A percentile compares a stretch with the other conserved stretches of the same genome.
phyloP scores from a whole-genome alignment of 2,329 filamentous ascomycete species.

The Cladosporium sp. region DNA sequence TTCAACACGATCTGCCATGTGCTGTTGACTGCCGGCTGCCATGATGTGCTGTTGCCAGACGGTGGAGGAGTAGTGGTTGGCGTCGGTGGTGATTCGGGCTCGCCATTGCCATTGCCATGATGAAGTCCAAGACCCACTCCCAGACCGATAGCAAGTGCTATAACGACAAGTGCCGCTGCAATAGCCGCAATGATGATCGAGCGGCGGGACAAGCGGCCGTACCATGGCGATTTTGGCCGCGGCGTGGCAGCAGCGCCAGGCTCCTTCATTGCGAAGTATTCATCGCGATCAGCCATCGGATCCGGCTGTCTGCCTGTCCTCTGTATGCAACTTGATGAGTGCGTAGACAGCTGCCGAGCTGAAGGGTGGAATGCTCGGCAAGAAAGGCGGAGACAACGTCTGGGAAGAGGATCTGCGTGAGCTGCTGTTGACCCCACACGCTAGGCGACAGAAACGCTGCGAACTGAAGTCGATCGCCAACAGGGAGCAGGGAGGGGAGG shows the following conservation, averaged over 20 bases:
- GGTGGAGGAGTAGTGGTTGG: neutral
- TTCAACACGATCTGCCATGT: constrained; percentile 62
- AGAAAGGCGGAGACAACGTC: neutral
- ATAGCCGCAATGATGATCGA: constrained; percentile 7
- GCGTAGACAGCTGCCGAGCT: neutral
- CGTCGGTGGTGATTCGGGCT: neutral
- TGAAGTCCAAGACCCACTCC: constrained; percentile 11
- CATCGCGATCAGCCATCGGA: constrained; percentile 3
- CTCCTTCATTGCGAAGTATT: constrained; percentile 7
- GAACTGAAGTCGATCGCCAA: neutral
- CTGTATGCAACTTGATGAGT: too few relatives aligned
- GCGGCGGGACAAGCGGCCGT: constrained; percentile 6
- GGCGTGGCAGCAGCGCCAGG: neutral
- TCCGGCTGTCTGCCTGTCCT: neutral
- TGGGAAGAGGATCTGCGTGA: constrained; percentile 1
- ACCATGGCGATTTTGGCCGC: neutral
- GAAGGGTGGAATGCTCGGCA: neutral
- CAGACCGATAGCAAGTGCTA: constrained; percentile 12
- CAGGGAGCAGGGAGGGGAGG: too few relatives aligned
- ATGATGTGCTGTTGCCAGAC: constrained; percentile 8
- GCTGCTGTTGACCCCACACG: constrained; percentile 1
- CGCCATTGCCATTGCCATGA: neutral
- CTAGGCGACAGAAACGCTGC: neutral
- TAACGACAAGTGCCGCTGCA: constrained; percentile 9
- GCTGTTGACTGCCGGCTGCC: constrained; percentile 46